A percentile compares a stretch with the other conserved stretches of the same genome.
Evolutionary conservation across 495 filamentous ascomycete species (phyloP).

Genomic region (Lophiotrema nucula): DNA sequence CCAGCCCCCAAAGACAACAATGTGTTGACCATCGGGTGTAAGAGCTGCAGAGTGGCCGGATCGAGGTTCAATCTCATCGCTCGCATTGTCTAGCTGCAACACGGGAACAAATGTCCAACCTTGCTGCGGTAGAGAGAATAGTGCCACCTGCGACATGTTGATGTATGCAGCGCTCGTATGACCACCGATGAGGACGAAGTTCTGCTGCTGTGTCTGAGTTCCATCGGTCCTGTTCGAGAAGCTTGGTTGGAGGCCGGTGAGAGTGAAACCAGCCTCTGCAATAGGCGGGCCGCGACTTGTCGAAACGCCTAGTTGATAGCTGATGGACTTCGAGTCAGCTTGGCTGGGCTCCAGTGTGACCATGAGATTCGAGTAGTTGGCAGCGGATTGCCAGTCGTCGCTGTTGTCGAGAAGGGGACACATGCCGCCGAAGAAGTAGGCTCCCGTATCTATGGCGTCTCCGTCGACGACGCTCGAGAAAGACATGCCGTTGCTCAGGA

Average conservation of each 20-base stretch:
- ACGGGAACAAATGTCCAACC: slow-evolving; percentile 79
- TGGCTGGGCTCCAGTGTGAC: slow-evolving; percentile 54
- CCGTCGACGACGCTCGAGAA: slow-evolving; percentile 62
- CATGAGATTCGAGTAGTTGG: slow-evolving; percentile 77
- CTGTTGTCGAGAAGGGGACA: slow-evolving; percentile 58
- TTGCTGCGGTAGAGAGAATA: slow-evolving; percentile 82
- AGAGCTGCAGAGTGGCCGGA: slow-evolving; percentile 85
- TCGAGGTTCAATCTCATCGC: slow-evolving; percentile 62
- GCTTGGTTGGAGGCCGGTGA: slow-evolving; percentile 68
- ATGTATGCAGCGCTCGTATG: slow-evolving; percentile 82
- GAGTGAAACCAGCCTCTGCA: slow-evolving; percentile 81
- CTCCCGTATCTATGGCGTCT: slow-evolving; percentile 48
- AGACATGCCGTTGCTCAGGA: slow-evolving; percentile 63
- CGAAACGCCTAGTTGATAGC: slow-evolving; percentile 45
- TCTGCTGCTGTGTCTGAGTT: slow-evolving; percentile 62
- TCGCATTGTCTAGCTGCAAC: slow-evolving; percentile 43
- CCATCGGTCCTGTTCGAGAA: slow-evolving; percentile 54
- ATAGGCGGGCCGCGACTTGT: slow-evolving; percentile 62
- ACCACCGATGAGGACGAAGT: slow-evolving; percentile 80
- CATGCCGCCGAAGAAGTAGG: slow-evolving; percentile 87
- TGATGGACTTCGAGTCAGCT: slow-evolving; percentile 20
- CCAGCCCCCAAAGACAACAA: slow-evolving; percentile 87
- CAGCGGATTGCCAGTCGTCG: slow-evolving; percentile 58
- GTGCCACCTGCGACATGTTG: slow-evolving; percentile 86
- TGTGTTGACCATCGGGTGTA: slow-evolving; percentile 67